Evolutionary conservation across 257 asterid genomes (phyloP).

Genomic region (Scutellaria minor): DNA sequence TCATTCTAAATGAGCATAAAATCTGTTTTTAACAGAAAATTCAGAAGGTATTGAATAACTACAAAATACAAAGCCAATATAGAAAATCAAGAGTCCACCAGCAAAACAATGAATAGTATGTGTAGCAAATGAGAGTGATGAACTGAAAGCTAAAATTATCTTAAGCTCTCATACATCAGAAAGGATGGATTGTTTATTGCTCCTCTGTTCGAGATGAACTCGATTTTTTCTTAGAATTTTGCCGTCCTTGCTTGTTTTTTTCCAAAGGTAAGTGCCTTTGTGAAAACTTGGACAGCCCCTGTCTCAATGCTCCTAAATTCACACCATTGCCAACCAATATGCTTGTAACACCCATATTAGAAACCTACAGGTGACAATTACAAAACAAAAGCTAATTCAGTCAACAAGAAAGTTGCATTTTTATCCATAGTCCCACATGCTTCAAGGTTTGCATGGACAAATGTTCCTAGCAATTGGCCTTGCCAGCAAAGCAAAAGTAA

Average conservation of each 20-base stretch:
- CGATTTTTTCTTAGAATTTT: constrained; percentile 43
- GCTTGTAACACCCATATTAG: constrained; percentile 81
- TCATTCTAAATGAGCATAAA: background rate
- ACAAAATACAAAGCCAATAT: background rate
- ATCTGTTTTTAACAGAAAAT: constrained; percentile 9
- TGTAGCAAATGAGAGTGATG: constrained; percentile 19
- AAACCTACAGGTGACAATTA: constrained; percentile 48
- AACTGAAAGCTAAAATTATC: constrained; percentile 13
- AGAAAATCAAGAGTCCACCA: too few relatives aligned
- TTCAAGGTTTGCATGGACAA: background rate
- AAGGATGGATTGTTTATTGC: constrained; percentile 15
- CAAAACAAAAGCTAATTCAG: background rate
- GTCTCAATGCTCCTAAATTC: constrained; percentile 65
- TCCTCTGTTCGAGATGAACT: constrained; percentile 46
- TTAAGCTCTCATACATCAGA: constrained; percentile 1
- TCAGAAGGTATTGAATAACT: constrained; percentile 9
- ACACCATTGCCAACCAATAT: constrained; percentile 75
- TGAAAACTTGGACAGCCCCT: constrained; percentile 63
- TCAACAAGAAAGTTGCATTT: background rate
- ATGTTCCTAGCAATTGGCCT: background rate
- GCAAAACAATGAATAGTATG: constrained; percentile 10
- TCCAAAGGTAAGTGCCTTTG: constrained; percentile 47
- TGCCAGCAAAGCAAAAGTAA: background rate
- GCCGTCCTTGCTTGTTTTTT: constrained; percentile 51
- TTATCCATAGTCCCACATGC: background rate